Conservation (phyloP, 495 filamentous ascomycete species). For the Pyronema omphalodes region DNA sequence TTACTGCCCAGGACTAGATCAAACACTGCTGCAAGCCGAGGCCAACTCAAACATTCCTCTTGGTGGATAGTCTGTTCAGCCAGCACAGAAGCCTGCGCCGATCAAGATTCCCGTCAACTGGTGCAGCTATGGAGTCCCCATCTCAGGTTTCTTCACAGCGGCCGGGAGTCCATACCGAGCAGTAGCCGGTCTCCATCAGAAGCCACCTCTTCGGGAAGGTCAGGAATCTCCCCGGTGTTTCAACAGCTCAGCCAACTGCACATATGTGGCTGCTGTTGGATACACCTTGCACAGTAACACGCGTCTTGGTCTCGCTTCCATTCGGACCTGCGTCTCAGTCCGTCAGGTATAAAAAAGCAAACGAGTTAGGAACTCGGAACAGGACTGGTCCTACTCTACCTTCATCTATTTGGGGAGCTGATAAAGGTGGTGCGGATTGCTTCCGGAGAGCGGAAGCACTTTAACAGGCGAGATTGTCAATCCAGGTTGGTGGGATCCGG, state of each 20-base stretch:
- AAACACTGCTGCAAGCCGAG: too few species aligned
- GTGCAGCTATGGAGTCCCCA: not conserved
- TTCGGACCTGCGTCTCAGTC: not conserved
- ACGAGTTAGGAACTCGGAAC: not conserved
- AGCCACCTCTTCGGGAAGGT: not conserved
- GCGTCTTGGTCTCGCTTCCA: not conserved
- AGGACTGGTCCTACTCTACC: not conserved
- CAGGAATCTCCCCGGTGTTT: not conserved
- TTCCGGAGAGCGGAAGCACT: not conserved
- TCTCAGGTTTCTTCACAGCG: too few species aligned
- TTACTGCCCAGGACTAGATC: not conserved
- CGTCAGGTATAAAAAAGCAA: not conserved
- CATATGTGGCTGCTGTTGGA: not conserved
- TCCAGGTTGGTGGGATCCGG: not conserved
- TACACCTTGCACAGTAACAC: not conserved
- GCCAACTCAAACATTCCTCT: not conserved
- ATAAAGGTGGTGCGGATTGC: too few species aligned
- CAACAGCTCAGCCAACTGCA: not conserved
- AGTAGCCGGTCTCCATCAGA: not conserved
- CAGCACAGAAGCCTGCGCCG: not conserved
- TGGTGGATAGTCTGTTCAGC: not conserved
- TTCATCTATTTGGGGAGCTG: not conserved
- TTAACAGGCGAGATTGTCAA: not conserved
- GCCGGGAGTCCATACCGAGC: too few species aligned
- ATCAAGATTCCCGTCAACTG: not conserved